Evolutionary conservation across 176 grass and related monocot species (phyloP).

Genomic region (Oryza australiensis): DNA sequence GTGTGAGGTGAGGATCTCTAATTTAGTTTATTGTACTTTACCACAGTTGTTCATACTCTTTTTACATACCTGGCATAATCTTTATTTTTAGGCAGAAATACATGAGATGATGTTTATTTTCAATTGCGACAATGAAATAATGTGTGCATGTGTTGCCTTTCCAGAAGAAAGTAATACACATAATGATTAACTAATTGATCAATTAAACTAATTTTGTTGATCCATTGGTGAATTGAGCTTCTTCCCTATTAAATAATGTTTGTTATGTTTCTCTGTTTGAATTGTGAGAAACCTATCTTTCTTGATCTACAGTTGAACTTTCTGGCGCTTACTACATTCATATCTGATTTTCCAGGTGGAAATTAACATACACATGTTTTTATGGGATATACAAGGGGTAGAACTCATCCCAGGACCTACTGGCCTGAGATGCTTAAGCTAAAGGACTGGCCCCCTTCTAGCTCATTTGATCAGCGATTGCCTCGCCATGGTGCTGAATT

Average conservation of each 20-base stretch:
- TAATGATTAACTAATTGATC: not conserved
- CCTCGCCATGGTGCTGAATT: slow-evolving; percentile 81
- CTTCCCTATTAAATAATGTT: not conserved
- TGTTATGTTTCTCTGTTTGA: not conserved
- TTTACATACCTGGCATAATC: not conserved
- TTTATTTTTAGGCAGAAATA: slow-evolving; percentile 1
- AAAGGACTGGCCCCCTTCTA: slow-evolving; percentile 79
- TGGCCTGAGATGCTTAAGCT: slow-evolving; percentile 85
- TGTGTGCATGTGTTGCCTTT: not conserved
- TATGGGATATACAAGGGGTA: slow-evolving; percentile 48
- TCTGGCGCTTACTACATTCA: not conserved
- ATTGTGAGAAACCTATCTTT: not conserved
- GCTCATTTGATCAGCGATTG: slow-evolving; percentile 64
- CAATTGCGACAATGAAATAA: not conserved
- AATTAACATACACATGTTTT: slow-evolving; percentile 62
- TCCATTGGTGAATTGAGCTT: not conserved
- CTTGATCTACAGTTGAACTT: not conserved
- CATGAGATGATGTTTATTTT: not conserved
- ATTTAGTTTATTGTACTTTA: slow-evolving; percentile 11
- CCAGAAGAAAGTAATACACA: not conserved
- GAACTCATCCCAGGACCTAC: slow-evolving; percentile 29
- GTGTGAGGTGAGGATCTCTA: slow-evolving; percentile 59
- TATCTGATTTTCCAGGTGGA: slow-evolving; percentile 46
- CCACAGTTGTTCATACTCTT: not conserved
- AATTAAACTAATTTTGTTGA: not conserved